Base-by-base conservation (phyloP, 352 stramenopile species). In the Phytophthora tubulina region DNA sequence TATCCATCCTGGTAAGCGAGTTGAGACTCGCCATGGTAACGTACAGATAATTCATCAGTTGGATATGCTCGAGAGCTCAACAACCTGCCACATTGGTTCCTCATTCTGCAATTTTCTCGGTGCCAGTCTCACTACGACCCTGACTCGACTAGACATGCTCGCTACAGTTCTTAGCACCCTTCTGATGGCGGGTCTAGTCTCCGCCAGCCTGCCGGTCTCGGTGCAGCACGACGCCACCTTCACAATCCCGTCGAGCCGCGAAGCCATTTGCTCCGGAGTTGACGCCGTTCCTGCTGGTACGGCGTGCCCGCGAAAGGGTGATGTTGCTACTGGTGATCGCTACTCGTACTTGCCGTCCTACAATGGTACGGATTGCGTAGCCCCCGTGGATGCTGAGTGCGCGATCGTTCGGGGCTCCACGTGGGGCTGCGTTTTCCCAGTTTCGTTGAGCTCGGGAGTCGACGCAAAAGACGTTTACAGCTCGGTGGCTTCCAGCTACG, bases 391-490 rank as follows among this genome's bases (percentile, higher is more conserved):
- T 32, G 58, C 21, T 6, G 35, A 66, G 39, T 66, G 42, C 31
- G 21, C 15, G 14, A 56, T 57, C 46, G 15, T 67, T 33, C 15
- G 6, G 11, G 32, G 13, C 11, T 55, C 14, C 3, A 48, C 11
- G n/a, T 55, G 42, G 32, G 32, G 56, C 3, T 64, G 57, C 17
- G 35, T 54, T n/a, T 64, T 53, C 50, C 53, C 53, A n/a, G 49
- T 8, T 27, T 41, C 30, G 6, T 55, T 21, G 21, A 21, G 21
- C 21, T 21, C 21, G 21, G 21, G 21, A 21, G 21, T 21, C 21
- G 21, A 21, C 21, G 21, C 21, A 21, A 1, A 21, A 21, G 21
- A 21, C 21, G 21, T 21, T 21, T 21, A 21, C 21, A 21, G 21
- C 0, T 21, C 21, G 21, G 21, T 21, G 21, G 21, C 21, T 21